Percentiles rank a stretch among this genome's conserved stretches.
Evolutionary conservation across 345 rosid genomes (phyloP).

Genomic region (Brassica juncea): DNA sequence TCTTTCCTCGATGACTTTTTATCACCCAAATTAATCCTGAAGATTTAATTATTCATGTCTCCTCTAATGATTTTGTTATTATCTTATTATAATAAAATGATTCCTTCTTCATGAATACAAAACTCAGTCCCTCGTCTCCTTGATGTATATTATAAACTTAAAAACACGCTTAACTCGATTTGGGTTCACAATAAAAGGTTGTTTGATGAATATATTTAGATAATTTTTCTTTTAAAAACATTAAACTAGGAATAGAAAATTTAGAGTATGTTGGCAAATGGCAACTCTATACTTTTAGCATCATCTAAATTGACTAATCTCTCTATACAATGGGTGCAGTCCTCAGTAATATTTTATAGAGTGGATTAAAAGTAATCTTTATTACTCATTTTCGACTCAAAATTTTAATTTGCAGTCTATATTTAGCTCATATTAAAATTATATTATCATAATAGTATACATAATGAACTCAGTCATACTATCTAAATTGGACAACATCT

Average conservation of each 20-base stretch:
- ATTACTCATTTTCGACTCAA: neutral
- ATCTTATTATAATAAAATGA: neutral
- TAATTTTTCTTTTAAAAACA: neutral
- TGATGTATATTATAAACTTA: neutral
- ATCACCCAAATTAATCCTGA: neutral
- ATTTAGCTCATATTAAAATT: neutral
- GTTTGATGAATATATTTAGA: neutral
- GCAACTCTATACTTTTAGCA: neutral
- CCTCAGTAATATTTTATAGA: neutral
- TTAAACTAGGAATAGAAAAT: neutral
- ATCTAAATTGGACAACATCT: neutral
- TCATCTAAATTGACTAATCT: neutral
- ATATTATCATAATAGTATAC: neutral
- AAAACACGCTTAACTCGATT: neutral
- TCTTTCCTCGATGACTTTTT: neutral
- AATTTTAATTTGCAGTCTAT: neutral
- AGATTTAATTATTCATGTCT: neutral
- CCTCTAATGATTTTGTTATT: constrained; percentile 17
- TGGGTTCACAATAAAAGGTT: neutral
- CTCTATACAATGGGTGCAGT: neutral
- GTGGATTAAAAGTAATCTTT: neutral
- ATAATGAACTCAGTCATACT: neutral
- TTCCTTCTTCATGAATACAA: neutral
- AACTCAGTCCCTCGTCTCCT: neutral
- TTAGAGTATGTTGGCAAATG: neutral